Percentiles rank a stretch among this genome's conserved stretches.
Evolutionary conservation across 2,329 filamentous ascomycete genomes (phyloP).

Genomic region (Hortaea sp.): DNA sequence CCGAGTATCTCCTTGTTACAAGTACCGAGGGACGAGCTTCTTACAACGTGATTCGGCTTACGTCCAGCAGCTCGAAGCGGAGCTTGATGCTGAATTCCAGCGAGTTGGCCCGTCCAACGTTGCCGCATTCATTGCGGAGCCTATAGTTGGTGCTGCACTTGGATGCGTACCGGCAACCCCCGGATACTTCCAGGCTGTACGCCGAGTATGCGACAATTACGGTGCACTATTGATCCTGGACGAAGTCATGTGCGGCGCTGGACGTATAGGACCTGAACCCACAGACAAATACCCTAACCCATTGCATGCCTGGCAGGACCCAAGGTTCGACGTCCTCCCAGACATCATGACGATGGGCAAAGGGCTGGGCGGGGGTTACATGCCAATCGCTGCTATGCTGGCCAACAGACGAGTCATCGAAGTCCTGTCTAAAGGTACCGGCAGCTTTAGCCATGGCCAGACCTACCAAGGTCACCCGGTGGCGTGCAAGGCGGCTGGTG

Average conservation of each 20-base stretch:
- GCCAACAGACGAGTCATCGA: conserved; percentile 43
- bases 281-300: conserved; percentile 19
- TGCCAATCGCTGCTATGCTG: conserved; percentile 51
- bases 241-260: conserved; percentile 64
- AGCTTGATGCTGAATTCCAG: conserved; percentile 59
- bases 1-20: conserved; percentile 56
- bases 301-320: conserved; percentile 52
- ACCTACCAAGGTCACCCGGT: conserved; percentile 55
- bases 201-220: conserved; percentile 57
- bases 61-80: conserved; percentile 48
- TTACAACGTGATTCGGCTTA: conserved; percentile 48
- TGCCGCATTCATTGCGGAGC: conserved; percentile 63
- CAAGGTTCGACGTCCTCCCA: conserved; percentile 43
- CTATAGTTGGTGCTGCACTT: conserved; percentile 59
- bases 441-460: conserved; percentile 49
- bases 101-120: conserved; percentile 54
- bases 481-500: conserved; percentile 51
- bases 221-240: conserved; percentile 69
- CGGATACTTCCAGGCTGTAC: conserved; percentile 62
- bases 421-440: conserved; percentile 34
- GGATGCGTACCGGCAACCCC: conserved; percentile 57
- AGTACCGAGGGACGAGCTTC: conserved; percentile 47
- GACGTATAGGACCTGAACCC: conserved; percentile 41
- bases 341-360: conserved; percentile 61
- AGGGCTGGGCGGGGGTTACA: conserved; percentile 54